phyloP scores from a whole-genome alignment of 2,329 filamentous ascomycete species.

The Fusarium redolens region DNA sequence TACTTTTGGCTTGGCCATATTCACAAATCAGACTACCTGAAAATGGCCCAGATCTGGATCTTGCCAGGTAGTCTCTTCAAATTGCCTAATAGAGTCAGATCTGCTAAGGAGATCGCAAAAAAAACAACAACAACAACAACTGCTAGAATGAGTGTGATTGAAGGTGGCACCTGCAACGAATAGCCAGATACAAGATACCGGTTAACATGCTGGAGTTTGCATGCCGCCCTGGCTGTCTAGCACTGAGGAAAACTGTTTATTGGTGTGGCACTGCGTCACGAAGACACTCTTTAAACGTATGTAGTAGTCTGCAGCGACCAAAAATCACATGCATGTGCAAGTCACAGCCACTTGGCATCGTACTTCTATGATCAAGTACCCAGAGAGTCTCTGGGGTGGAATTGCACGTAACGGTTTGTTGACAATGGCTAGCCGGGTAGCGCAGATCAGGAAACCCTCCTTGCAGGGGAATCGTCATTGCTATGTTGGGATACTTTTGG shows the following conservation, averaged over 20 bases:
- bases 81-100: constrained; percentile 20
- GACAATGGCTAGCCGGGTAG: constrained; percentile 7
- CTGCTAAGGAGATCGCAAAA: background rate
- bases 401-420: background rate
- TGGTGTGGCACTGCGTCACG: background rate
- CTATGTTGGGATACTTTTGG: background rate
- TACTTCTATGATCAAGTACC: background rate
- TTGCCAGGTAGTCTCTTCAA: constrained; percentile 3
- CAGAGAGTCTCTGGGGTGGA: background rate
- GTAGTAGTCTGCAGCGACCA: background rate
- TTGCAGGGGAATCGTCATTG: background rate
- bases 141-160: background rate
- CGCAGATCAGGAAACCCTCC: constrained; percentile 21
- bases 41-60: constrained; percentile 1
- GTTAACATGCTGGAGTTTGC: background rate
- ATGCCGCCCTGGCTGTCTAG: background rate
- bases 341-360: background rate
- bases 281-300: background rate
- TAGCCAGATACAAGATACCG: background rate
- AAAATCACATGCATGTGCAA: constrained; percentile 32
- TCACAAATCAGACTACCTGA: constrained; percentile 12
- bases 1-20: constrained; percentile 15
- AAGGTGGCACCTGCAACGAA: background rate
- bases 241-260: background rate
- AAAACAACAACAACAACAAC: background rate